phyloP scores from a whole-genome alignment of 768 basidiomycete species.

The Mycena belliarum region DNA sequence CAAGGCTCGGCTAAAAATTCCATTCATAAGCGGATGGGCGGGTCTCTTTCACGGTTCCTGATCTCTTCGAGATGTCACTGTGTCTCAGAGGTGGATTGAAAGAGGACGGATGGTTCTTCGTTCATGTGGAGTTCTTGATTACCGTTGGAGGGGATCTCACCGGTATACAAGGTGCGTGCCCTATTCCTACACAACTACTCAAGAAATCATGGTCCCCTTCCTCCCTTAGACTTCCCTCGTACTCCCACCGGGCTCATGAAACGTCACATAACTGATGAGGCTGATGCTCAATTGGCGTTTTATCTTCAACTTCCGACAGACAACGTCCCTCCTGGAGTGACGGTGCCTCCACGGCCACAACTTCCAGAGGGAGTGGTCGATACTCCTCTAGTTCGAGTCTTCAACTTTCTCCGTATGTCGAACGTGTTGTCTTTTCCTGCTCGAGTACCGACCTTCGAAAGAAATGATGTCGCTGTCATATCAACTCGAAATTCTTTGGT shows the following conservation, averaged over 20 bases:
- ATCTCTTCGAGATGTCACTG: conserved; percentile 72
- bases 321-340: conserved; percentile 38
- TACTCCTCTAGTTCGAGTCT: conserved; percentile 81
- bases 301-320: conserved; percentile 55
- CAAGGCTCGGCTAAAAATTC: conserved; percentile 19
- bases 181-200: neutral
- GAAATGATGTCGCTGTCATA: conserved; percentile 93
- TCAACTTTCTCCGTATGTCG: conserved; percentile 83
- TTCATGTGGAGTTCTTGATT: conserved; percentile 73
- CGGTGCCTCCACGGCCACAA: conserved; percentile 47
- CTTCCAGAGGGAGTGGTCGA: conserved; percentile 68
- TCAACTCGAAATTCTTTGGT: conserved; percentile 87
- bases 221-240: conserved; percentile 66
- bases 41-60: conserved; percentile 71
- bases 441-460: conserved; percentile 29
- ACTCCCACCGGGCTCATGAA: conserved; percentile 63
- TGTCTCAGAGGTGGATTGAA: conserved; percentile 70
- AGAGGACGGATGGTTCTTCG: conserved; percentile 85
- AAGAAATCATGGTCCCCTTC: neutral
- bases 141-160: conserved; percentile 74
- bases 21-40: conserved; percentile 65
- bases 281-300: conserved; percentile 63
- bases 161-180: conserved; percentile 60
- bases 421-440: neutral
- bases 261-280: conserved; percentile 71